Percentiles rank a stretch among this genome's conserved stretches.
Conservation (phyloP, 495 filamentous ascomycete species). For the Friedmanniomyces endolithicus region DNA sequence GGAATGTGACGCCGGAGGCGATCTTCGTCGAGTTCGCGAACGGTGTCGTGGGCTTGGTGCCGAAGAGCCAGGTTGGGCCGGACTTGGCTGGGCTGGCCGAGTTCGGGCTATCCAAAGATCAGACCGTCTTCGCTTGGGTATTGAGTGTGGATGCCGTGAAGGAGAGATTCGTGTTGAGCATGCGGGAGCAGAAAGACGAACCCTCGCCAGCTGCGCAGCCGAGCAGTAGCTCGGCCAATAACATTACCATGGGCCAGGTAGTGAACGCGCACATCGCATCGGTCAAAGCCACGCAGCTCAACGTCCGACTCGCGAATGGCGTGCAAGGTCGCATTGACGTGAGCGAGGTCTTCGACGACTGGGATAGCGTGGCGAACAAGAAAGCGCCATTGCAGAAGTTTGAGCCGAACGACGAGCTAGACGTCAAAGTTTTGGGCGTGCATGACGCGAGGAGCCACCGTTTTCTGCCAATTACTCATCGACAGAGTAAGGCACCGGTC, state of each 20-base stretch:
- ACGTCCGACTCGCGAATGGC: constrained; percentile 79
- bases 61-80: constrained; percentile 58
- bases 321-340: constrained; percentile 83
- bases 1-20: constrained; percentile 63
- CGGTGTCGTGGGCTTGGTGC: constrained; percentile 62
- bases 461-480: constrained; percentile 83
- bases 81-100: constrained; percentile 52
- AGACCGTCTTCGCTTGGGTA: constrained; percentile 59
- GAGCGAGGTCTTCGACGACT: constrained; percentile 76
- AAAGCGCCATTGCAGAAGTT: constrained; percentile 67
- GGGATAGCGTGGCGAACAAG: constrained; percentile 70
- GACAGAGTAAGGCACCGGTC: constrained; percentile 59
- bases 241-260: constrained; percentile 54
- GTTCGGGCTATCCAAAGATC: constrained; percentile 62
- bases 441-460: constrained; percentile 84
- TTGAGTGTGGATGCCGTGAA: constrained; percentile 49
- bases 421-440: constrained; percentile 68
- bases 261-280: constrained; percentile 69
- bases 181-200: constrained; percentile 35
- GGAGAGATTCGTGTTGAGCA: constrained; percentile 48
- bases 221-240: too few relatives aligned
- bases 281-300: constrained; percentile 79
- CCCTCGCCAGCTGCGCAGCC: background rate
- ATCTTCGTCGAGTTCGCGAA: constrained; percentile 75
- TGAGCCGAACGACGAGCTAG: constrained; percentile 53